Percentiles rank a stretch among this genome's conserved stretches.
phyloP scores from a whole-genome alignment of 2,329 filamentous ascomycete genomes.

The Ilyonectria destructans region DNA sequence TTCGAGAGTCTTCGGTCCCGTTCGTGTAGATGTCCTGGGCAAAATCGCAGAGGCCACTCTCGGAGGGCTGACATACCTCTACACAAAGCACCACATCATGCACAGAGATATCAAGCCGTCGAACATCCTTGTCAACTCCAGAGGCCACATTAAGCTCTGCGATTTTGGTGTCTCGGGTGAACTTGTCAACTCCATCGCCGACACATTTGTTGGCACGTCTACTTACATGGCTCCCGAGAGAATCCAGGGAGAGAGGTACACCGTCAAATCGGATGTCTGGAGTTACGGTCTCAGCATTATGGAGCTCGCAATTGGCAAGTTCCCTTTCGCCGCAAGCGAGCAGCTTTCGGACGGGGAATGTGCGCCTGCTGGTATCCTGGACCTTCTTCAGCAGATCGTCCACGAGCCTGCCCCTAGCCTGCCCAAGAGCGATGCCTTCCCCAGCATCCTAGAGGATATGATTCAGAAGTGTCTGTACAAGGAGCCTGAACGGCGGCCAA shows the following conservation, averaged over 20 bases:
- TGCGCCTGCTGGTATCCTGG: constrained; percentile 93
- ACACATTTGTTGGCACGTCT: constrained; percentile 98
- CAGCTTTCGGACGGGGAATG: constrained; percentile 81
- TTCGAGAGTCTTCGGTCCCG: constrained; percentile 93
- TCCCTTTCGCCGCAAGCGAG: constrained; percentile 88
- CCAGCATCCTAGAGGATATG: constrained; percentile 94
- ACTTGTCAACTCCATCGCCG: constrained; percentile 96
- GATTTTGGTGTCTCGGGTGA: constrained; percentile 99
- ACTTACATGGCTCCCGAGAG: constrained; percentile 99
- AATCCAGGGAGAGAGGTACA: constrained; percentile 97
- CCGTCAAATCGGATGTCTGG: constrained; percentile 99
- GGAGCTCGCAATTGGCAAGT: constrained; percentile 97
- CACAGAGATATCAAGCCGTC: constrained; percentile 99
- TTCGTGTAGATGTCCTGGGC: constrained; percentile 95
- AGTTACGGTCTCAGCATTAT: constrained; percentile 96
- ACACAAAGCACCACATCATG: constrained; percentile 97
- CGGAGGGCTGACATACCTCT: constrained; percentile 94
- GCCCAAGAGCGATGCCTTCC: constrained; percentile 98
- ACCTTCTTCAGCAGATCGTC: constrained; percentile 97
- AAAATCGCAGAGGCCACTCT: constrained; percentile 98
- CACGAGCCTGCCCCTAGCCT: constrained; percentile 94
- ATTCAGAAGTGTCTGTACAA: constrained; percentile 97
- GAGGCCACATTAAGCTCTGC: constrained; percentile 95
- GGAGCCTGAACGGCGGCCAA: constrained; percentile 89
- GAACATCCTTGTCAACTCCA: constrained; percentile 96